Conservation (phyloP, 192 early-diverging fungal genomes). For the Gryganskiella cystojenkinii region DNA sequence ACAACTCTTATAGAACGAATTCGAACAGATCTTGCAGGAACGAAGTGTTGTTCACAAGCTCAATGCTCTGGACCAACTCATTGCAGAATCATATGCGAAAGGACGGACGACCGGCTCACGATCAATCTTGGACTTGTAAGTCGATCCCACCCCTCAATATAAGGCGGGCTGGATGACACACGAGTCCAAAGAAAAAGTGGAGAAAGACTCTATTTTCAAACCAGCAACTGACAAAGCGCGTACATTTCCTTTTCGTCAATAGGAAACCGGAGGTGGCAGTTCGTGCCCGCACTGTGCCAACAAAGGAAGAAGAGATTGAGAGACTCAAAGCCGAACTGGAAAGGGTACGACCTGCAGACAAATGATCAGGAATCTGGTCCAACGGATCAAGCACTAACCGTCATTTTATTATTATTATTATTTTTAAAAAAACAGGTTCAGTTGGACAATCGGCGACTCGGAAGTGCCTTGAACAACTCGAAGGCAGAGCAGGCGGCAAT, state of each 20-base stretch:
- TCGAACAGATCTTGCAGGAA: constrained; percentile 39
- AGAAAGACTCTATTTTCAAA: neutral
- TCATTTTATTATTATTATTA: neutral
- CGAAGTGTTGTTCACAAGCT: constrained; percentile 45
- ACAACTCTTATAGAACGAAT: constrained; percentile 26
- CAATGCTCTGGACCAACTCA: constrained; percentile 46
- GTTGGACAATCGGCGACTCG: constrained; percentile 41
- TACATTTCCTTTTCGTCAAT: neutral
- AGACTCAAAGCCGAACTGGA: constrained; percentile 42
- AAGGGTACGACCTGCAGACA: constrained; percentile 7
- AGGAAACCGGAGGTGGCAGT: constrained; percentile 42
- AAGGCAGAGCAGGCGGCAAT: constrained; percentile 36
- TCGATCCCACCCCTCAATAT: neutral
- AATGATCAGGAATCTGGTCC: neutral
- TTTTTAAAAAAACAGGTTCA: constrained; percentile 14
- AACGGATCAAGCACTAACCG: too few relatives aligned
- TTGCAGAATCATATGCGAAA: constrained; percentile 33
- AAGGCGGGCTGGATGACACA: neutral
- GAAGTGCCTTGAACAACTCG: constrained; percentile 30
- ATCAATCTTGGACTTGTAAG: constrained; percentile 41
- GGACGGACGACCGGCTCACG: constrained; percentile 39
- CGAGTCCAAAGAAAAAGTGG: neutral
- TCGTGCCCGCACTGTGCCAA: constrained; percentile 43
- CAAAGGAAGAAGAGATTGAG: constrained; percentile 49
- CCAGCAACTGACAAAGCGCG: neutral